phyloP scores from a whole-genome alignment of 2,329 filamentous ascomycete genomes.

The Cordyceps sp. region DNA sequence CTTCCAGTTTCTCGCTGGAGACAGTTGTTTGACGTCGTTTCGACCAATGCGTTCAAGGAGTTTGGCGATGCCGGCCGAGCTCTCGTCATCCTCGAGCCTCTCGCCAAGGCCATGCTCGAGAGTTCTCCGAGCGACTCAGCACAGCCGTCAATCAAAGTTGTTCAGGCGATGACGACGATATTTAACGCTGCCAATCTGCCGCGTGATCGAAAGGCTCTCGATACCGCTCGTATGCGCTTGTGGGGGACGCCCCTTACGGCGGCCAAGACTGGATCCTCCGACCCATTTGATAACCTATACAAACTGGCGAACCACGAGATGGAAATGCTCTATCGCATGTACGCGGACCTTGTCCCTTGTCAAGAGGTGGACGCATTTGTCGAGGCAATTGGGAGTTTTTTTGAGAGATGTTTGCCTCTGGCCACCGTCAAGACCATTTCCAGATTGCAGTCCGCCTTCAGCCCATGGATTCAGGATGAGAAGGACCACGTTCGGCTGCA shows the following conservation, averaged over 20 bases:
- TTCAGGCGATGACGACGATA: conserved; percentile 17
- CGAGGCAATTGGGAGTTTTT: conserved; percentile 32
- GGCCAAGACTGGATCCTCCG: conserved; percentile 26
- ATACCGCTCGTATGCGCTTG: conserved; percentile 46
- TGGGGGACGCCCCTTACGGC: conserved; percentile 29
- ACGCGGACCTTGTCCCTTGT: conserved; percentile 20
- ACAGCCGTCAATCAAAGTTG: conserved; percentile 15
- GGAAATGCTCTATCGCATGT: conserved; percentile 31
- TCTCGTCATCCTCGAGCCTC: conserved; percentile 51
- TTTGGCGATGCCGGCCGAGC: conserved; percentile 52
- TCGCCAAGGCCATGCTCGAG: conserved; percentile 39
- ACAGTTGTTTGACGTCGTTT: conserved; percentile 38
- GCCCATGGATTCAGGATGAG: conserved; percentile 46
- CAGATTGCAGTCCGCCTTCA: conserved; percentile 44
- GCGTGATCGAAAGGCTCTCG: conserved; percentile 43
- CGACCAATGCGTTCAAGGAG: conserved; percentile 40
- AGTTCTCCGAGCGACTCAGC: conserved; percentile 5
- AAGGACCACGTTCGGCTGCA: conserved; percentile 23
- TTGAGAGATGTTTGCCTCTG: conserved; percentile 28
- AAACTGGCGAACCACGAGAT: conserved; percentile 38
- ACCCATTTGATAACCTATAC: conserved; percentile 54
- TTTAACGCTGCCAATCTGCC: conserved; percentile 34
- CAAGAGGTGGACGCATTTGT: conserved; percentile 28
- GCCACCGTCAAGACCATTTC: conserved; percentile 39
- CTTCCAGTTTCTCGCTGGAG: conserved; percentile 31